phyloP scores from a whole-genome alignment of 345 rosid genomes.

The Aquilaria sinensis region DNA sequence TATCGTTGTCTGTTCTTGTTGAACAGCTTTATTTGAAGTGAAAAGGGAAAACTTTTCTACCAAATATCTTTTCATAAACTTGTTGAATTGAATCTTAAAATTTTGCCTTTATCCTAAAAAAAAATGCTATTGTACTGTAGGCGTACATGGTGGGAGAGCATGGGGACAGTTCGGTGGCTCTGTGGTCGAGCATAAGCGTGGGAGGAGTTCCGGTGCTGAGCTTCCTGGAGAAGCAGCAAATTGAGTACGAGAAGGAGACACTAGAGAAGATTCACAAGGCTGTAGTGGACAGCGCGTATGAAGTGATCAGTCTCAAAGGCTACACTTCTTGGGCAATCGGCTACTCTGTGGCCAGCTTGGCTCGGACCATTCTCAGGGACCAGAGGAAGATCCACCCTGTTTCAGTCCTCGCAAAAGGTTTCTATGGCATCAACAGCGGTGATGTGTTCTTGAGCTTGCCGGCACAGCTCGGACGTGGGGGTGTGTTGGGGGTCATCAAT shows the following conservation, averaged over 20 bases:
- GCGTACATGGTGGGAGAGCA: slow-evolving; percentile 89
- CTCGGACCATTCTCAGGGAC: slow-evolving; percentile 65
- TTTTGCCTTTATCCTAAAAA: too few relatives aligned
- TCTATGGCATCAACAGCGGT: slow-evolving; percentile 59
- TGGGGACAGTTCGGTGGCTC: slow-evolving; percentile 93
- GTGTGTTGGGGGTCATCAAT: slow-evolving; percentile 73
- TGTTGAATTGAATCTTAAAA: too few relatives aligned
- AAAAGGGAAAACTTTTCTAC: too few relatives aligned
- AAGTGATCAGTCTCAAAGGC: slow-evolving; percentile 80
- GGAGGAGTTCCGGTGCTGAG: slow-evolving; percentile 89
- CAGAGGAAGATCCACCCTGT: slow-evolving; percentile 93
- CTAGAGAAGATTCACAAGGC: slow-evolving; percentile 71
- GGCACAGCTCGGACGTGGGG: slow-evolving; percentile 63
- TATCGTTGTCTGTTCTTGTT: background rate
- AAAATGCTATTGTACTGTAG: slow-evolving; percentile 20
- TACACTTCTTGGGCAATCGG: slow-evolving; percentile 99
- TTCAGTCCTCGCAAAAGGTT: slow-evolving; percentile 79
- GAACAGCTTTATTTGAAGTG: too few relatives aligned
- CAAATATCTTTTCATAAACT: too few relatives aligned
- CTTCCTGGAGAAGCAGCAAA: slow-evolving; percentile 65
- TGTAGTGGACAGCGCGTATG: slow-evolving; percentile 66
- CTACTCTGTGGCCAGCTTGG: slow-evolving; percentile 78
- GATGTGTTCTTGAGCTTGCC: slow-evolving; percentile 93
- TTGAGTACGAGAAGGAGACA: slow-evolving; percentile 67
- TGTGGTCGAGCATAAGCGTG: slow-evolving; percentile 92